Evolutionary conservation across 768 basidiomycete genomes (phyloP), one percentile per base, ranked within the genome.

Genomic region (Tulasnella sp.): DNA sequence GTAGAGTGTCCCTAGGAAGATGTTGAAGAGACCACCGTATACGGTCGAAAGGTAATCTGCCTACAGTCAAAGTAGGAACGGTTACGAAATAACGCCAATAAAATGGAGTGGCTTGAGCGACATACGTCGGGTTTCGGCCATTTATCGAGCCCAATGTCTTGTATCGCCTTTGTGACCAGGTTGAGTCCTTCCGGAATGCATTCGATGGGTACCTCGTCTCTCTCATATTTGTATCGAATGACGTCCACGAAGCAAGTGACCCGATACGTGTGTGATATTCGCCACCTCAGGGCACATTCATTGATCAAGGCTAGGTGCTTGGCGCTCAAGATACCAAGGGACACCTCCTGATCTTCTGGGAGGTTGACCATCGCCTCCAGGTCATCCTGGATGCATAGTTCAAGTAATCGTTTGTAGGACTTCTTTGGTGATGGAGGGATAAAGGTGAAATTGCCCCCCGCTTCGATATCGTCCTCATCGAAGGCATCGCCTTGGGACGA

Each of bases 171-270:
- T 19, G 77, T 72, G 19, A 95, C 78, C 59, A 81, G 82, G 47
- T 82, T 78, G 49, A 96, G 71, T 10, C 89, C 95, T 70, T 97
- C 96, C 0, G 87, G 87, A 54, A 98, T 82, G 70, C 96, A 98
- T 67, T 95, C 95, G 68, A 95, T 74, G 1, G 96, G 96, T 4
- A 98, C 89, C 63, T 92, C 85, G 63, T 87, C 85, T 32, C 86
- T 80, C 72, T 93, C 88, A 68, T 86, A 96, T 68, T 92, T 84
- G 51, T 85, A 82, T 63, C 83, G 85, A 54, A 97, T 88, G 55
- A 91, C 76, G 56, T 89, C 86, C 66, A 96, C 72, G 74, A 94
- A 96, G 67, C 83, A 85, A 9, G 83, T 77, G 0, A 80, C 83
- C 32, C 88, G 82, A 68, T 86, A 88, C 17, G 85, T 74, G 63